Percentiles rank a stretch among this genome's conserved stretches.
Conservation (phyloP, 495 filamentous ascomycete genomes). For the Collariella sp. region DNA sequence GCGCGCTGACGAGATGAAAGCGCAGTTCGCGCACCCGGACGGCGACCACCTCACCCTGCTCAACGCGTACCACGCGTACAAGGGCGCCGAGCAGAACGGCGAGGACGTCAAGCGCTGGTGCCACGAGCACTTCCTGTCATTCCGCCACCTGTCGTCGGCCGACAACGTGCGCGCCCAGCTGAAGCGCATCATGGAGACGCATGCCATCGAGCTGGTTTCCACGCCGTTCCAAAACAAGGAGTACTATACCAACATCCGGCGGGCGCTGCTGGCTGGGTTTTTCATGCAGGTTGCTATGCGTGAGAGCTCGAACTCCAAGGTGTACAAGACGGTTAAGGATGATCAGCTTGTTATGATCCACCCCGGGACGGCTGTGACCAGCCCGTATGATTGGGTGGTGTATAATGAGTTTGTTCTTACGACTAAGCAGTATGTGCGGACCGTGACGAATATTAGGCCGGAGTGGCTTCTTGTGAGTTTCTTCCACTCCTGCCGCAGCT, state of each 20-base stretch:
- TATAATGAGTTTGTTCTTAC: constrained; percentile 99
- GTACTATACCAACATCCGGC: constrained; percentile 95
- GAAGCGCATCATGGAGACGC: constrained; percentile 90
- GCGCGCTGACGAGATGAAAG: constrained; percentile 97
- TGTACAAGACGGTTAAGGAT: constrained; percentile 91
- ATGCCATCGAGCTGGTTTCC: constrained; percentile 73
- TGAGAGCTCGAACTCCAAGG: constrained; percentile 63
- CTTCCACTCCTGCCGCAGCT: neutral
- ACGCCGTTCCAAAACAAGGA: constrained; percentile 91
- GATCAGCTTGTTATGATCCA: constrained; percentile 84
- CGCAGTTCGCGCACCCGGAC: constrained; percentile 81
- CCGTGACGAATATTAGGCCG: constrained; percentile 55
- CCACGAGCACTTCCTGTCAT: constrained; percentile 93
- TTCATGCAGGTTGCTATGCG: constrained; percentile 99
- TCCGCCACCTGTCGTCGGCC: constrained; percentile 78
- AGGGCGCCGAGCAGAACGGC: constrained; percentile 57
- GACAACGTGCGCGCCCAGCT: constrained; percentile 90
- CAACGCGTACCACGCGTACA: constrained; percentile 98
- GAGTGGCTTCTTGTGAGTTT: constrained; percentile 85
- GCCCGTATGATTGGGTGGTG: constrained; percentile 90
- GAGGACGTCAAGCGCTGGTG: constrained; percentile 82
- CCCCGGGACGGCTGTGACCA: constrained; percentile 75
- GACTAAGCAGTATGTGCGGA: constrained; percentile 82
- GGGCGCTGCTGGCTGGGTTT: constrained; percentile 89
- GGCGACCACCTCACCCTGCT: constrained; percentile 94